These are phyloP conservation scores for Primulina tabacum DNA, from an alignment of 257 asterid genomes.

Conservation along the genomic window DNA sequence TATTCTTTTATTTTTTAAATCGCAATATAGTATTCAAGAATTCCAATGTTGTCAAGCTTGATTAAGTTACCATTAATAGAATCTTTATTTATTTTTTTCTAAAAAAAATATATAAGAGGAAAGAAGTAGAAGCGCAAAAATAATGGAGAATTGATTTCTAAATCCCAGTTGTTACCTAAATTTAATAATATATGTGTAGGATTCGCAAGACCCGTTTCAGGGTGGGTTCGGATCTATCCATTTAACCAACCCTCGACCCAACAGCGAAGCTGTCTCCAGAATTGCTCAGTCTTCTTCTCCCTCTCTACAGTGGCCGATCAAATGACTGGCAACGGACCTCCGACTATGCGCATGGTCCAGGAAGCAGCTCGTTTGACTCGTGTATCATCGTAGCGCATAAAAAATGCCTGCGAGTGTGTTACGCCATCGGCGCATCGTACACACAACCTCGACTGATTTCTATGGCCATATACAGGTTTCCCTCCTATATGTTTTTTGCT, in stretches of 20 bases:
- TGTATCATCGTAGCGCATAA: conserved; percentile 21
- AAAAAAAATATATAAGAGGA: too few species aligned
- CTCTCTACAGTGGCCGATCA: neutral
- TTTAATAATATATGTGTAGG: too few species aligned
- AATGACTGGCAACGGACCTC: neutral
- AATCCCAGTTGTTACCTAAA: too few species aligned
- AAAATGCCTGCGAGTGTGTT: conserved; percentile 32
- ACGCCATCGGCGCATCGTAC: conserved; percentile 22
- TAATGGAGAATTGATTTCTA: too few species aligned
- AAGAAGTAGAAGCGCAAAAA: too few species aligned
- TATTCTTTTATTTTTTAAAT: too few species aligned
- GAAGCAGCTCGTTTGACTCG: conserved; percentile 1
- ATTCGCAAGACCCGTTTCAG: too few species aligned
- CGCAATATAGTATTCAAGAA: too few species aligned
- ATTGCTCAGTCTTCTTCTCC: too few species aligned
- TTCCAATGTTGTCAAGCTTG: too few species aligned
- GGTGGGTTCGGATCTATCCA: neutral
- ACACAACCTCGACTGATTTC: conserved; percentile 31
- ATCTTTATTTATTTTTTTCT: too few species aligned
- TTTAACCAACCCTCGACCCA: neutral
- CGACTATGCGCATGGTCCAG: conserved; percentile 17
- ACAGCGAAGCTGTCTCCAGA: neutral
- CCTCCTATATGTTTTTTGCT: neutral
- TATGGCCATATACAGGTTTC: conserved; percentile 66
- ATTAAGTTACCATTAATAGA: too few species aligned